These are phyloP conservation scores for Colletotrichum spaethianum DNA, from an alignment of 2,329 filamentous ascomycete species.

Conservation along the genomic window DNA sequence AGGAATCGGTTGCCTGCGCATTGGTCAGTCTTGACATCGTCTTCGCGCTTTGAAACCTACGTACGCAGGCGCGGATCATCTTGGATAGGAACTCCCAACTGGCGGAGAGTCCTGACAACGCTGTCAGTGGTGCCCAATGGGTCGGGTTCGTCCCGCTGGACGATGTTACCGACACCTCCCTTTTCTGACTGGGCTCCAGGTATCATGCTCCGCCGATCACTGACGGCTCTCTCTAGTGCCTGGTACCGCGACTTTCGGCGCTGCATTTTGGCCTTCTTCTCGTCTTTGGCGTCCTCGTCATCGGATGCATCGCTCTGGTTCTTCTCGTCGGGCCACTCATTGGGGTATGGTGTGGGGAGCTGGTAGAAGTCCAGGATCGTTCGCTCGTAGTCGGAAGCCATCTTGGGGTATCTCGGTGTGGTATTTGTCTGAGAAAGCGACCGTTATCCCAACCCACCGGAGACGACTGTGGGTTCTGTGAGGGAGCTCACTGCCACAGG, in stretches of 20 bases:
- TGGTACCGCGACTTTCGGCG: conserved; percentile 85
- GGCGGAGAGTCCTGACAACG: conserved; percentile 84
- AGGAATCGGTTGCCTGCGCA: conserved; percentile 89
- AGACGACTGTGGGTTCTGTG: conserved; percentile 7
- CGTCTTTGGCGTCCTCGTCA: conserved; percentile 69
- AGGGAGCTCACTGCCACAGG: conserved; percentile 24
- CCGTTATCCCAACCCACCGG: conserved; percentile 2
- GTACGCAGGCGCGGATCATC: conserved; percentile 84
- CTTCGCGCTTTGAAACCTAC: conserved; percentile 49
- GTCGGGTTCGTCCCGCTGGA: conserved; percentile 93
- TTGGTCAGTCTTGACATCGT: conserved; percentile 25
- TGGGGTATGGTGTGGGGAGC: conserved; percentile 82
- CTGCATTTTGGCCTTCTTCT: conserved; percentile 63
- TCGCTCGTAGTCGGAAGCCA: conserved; percentile 75
- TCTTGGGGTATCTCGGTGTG: conserved; percentile 12
- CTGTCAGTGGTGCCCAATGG: conserved; percentile 90
- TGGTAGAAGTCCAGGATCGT: conserved; percentile 92
- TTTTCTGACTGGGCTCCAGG: conserved; percentile 76
- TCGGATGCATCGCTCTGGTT: conserved; percentile 79
- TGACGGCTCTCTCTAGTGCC: conserved; percentile 82
- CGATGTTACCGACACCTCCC: conserved; percentile 80
- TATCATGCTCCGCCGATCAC: conserved; percentile 75
- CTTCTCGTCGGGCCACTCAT: conserved; percentile 88
- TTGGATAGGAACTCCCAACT: conserved; percentile 84
- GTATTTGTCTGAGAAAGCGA: background rate